These are phyloP conservation scores for Penicillium oxalicum DNA, from an alignment of 2,329 filamentous ascomycete species.

Conservation along the genomic window DNA sequence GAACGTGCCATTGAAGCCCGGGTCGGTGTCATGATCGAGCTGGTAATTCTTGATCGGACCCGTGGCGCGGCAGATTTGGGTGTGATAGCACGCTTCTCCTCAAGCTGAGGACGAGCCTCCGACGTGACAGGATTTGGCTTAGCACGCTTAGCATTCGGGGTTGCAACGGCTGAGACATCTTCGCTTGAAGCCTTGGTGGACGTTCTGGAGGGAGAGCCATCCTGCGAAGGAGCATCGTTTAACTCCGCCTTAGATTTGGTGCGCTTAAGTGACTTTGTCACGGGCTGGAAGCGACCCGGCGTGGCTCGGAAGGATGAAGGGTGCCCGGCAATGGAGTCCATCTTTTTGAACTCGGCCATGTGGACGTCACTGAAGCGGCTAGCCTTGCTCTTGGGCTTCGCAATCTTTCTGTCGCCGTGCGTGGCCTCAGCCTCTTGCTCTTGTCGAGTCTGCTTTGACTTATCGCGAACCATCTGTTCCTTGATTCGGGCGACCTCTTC, in stretches of 20 bases:
- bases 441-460: constrained; percentile 49
- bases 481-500: constrained; percentile 68
- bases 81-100: constrained; percentile 12
- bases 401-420: constrained; percentile 62
- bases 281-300: constrained; percentile 39
- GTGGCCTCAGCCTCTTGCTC: constrained; percentile 41
- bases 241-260: constrained; percentile 59
- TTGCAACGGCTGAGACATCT: constrained; percentile 39
- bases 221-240: constrained; percentile 50
- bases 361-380: constrained; percentile 79
- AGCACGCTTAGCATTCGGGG: constrained; percentile 61
- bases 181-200: constrained; percentile 25
- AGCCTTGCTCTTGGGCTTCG: constrained; percentile 69
- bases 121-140: constrained; percentile 61
- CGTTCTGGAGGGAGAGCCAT: constrained; percentile 34
- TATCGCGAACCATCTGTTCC: constrained; percentile 58
- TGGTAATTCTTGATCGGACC: constrained; percentile 44
- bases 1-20: constrained; percentile 65
- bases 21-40: constrained; percentile 68
- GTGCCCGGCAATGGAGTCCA: constrained; percentile 91
- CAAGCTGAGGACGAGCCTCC: constrained; percentile 43
- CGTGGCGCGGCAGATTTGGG: constrained; percentile 22
- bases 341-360: constrained; percentile 87
- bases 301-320: constrained; percentile 62
- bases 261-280: constrained; percentile 44